A percentile compares a stretch with the other conserved stretches of the same genome.
Conservation (phyloP, 371 early-diverging fungal species). For the Nematocida displodere region DNA sequence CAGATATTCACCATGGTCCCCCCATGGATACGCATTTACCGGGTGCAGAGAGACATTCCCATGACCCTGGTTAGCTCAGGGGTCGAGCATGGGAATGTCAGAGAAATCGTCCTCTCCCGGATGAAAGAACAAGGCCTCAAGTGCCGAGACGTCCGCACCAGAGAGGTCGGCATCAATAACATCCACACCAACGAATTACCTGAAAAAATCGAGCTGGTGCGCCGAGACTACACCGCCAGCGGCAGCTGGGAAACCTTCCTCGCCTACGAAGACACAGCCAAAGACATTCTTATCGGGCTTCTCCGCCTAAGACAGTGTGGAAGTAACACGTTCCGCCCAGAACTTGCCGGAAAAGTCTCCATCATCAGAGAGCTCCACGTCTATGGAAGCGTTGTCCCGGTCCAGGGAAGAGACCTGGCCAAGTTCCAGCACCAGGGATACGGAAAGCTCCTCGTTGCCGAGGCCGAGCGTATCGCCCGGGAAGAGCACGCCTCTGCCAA, state of each 20-base stretch:
- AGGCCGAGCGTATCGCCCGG: constrained; percentile 93
- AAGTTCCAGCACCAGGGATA: constrained; percentile 99
- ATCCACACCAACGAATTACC: constrained; percentile 87
- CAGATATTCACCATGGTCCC: constrained; percentile 89
- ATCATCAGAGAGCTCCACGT: constrained; percentile 98
- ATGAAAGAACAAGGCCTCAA: constrained; percentile 91
- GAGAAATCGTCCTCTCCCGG: constrained; percentile 87
- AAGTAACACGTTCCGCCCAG: constrained; percentile 81
- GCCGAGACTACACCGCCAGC: constrained; percentile 95
- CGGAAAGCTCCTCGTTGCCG: constrained; percentile 93
- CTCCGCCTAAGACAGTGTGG: constrained; percentile 85
- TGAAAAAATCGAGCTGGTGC: constrained; percentile 80
- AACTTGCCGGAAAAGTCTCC: constrained; percentile 69
- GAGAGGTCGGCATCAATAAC: constrained; percentile 98
- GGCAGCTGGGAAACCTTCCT: constrained; percentile 99
- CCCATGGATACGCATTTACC: constrained; percentile 98
- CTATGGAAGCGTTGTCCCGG: constrained; percentile 91
- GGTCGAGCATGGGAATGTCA: constrained; percentile 95
- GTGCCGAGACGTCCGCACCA: constrained; percentile 94
- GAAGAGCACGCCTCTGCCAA: constrained; percentile 93
- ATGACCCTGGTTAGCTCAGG: constrained; percentile 99
- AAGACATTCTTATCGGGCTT: constrained; percentile 93
- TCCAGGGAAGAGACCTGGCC: constrained; percentile 84
- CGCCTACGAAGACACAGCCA: constrained; percentile 91
- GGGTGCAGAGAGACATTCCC: constrained; percentile 99